Conservation (phyloP, 305 asterid species). For the Solanum hybrid region DNA sequence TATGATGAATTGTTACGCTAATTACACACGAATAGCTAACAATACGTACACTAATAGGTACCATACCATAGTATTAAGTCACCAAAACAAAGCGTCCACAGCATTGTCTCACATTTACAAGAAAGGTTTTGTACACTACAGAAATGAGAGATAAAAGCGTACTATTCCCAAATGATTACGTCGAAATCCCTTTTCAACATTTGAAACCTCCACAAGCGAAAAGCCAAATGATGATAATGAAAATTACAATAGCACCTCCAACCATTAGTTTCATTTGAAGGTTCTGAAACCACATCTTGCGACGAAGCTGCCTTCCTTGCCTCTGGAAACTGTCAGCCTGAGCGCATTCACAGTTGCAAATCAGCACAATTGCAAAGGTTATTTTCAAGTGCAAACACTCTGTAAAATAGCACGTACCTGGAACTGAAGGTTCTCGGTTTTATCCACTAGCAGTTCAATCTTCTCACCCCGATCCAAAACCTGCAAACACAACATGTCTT, state of each 20-base stretch:
- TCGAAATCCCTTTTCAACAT: constrained; percentile 10
- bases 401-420: constrained; percentile 39
- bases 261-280: constrained; percentile 76
- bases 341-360: constrained; percentile 1
- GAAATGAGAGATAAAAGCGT: background rate
- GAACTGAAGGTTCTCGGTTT: constrained; percentile 94
- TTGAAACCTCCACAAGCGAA: constrained; percentile 44
- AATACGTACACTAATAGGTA: background rate
- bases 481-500: constrained; percentile 24
- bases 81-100: background rate
- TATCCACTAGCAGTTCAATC: constrained; percentile 88
- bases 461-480: constrained; percentile 98
- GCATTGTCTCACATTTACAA: constrained; percentile 2
- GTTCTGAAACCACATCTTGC: constrained; percentile 96
- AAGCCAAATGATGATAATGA: constrained; percentile 61
- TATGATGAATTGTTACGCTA: background rate
- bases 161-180: background rate
- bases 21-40: background rate
- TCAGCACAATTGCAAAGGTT: background rate
- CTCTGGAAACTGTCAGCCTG: constrained; percentile 99
- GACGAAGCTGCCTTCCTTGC: constrained; percentile 88
- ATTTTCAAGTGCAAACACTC: background rate
- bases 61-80: background rate
- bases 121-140: background rate
- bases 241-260: constrained; percentile 49